Evolutionary conservation across 495 filamentous ascomycete species (phyloP).

Genomic region (Hamigera avellanea): DNA sequence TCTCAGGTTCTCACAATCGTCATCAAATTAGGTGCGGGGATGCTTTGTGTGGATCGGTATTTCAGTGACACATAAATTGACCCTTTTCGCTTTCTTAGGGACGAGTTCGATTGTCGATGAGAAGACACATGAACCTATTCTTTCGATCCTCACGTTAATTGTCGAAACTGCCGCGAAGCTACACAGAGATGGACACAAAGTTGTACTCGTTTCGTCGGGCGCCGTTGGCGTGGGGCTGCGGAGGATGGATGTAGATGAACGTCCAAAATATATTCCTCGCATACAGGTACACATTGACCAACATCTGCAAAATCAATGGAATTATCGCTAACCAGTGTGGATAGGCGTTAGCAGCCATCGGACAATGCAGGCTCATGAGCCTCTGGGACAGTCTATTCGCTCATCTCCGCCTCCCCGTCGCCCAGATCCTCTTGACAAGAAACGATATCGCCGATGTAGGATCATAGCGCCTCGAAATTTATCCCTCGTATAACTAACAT

Average conservation of each 20-base stretch:
- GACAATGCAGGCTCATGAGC: slow-evolving; percentile 90
- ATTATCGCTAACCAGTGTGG: background rate
- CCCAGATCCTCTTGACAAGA: slow-evolving; percentile 89
- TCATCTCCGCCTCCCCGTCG: slow-evolving; percentile 78
- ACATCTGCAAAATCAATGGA: background rate
- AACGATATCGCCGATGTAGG: slow-evolving; percentile 92
- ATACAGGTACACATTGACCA: slow-evolving; percentile 47
- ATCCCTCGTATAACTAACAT: slow-evolving; percentile 6
- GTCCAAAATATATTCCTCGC: slow-evolving; percentile 77
- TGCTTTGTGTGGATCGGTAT: background rate
- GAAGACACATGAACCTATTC: slow-evolving; percentile 88
- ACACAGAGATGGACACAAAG: slow-evolving; percentile 81
- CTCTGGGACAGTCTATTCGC: slow-evolving; percentile 89
- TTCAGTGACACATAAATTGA: slow-evolving; percentile 1
- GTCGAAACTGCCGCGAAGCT: slow-evolving; percentile 84
- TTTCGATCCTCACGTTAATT: slow-evolving; percentile 80
- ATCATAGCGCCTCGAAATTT: background rate
- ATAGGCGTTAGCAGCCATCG: slow-evolving; percentile 87
- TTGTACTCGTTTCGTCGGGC: slow-evolving; percentile 91
- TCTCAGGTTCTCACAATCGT: slow-evolving; percentile 56
- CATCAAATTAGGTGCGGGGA: slow-evolving; percentile 78
- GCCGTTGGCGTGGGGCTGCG: slow-evolving; percentile 88
- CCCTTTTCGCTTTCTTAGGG: slow-evolving; percentile 39
- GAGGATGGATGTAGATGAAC: slow-evolving; percentile 78
- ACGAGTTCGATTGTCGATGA: slow-evolving; percentile 98